These are phyloP conservation scores for Boletus rufocinnamomeus DNA, from an alignment of 768 basidiomycete species.

Conservation along the genomic window DNA sequence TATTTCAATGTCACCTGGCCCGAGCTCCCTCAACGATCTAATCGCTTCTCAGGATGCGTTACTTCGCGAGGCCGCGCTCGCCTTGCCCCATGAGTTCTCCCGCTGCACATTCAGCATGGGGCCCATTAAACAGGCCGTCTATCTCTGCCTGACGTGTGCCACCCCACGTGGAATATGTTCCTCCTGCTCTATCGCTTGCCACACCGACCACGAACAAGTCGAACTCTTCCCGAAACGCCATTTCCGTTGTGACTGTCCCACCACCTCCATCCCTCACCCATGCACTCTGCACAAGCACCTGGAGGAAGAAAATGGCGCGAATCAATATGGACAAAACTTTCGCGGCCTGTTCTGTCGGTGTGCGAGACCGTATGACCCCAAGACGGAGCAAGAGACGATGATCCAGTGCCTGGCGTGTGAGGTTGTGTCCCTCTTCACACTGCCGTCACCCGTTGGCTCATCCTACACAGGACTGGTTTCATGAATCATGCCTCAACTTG, in stretches of 20 bases:
- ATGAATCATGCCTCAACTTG: slow-evolving; percentile 85
- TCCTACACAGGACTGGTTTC: slow-evolving; percentile 76
- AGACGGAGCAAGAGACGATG: slow-evolving; percentile 80
- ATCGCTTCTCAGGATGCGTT: slow-evolving; percentile 33
- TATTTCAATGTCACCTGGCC: background rate
- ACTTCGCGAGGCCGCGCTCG: slow-evolving; percentile 43
- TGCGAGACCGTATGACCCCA: slow-evolving; percentile 67
- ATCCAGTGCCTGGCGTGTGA: slow-evolving; percentile 86
- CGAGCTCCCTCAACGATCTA: slow-evolving; percentile 41
- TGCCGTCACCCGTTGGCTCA: background rate
- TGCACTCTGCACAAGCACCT: slow-evolving; percentile 61
- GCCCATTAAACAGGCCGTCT: slow-evolving; percentile 72
- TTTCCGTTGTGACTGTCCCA: slow-evolving; percentile 87
- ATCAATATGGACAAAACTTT: slow-evolving; percentile 78
- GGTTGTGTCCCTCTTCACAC: slow-evolving; percentile 40
- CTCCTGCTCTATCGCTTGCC: slow-evolving; percentile 85
- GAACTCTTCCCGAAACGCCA: slow-evolving; percentile 85
- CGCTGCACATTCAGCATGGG: slow-evolving; percentile 66
- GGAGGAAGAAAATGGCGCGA: slow-evolving; percentile 59
- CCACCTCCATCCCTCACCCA: slow-evolving; percentile 53
- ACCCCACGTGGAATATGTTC: slow-evolving; percentile 72
- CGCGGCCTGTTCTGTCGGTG: slow-evolving; percentile 73
- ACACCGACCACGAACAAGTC: slow-evolving; percentile 83
- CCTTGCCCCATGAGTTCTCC: slow-evolving; percentile 62
- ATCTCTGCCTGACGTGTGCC: slow-evolving; percentile 77